phyloP scores from a whole-genome alignment of 768 basidiomycete species.

The Termitomyces sp. region DNA sequence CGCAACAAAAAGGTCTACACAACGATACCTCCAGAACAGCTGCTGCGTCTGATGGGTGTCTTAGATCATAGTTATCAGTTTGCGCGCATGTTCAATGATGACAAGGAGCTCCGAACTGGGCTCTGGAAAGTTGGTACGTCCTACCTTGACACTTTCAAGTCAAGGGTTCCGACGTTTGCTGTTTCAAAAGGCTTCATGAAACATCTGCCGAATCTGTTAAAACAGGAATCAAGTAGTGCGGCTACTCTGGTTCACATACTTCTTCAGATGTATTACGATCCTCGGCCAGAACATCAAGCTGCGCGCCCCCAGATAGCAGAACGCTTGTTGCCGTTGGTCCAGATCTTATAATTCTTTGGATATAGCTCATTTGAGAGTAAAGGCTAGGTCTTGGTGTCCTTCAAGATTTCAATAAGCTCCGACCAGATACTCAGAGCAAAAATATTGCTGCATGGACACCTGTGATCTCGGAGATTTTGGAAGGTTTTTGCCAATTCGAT shows the following conservation, averaged over 20 bases:
- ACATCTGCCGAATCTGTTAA: conserved; percentile 93
- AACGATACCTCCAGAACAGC: conserved; percentile 90
- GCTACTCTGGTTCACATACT: conserved; percentile 91
- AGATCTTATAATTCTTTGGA: not conserved
- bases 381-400: conserved; percentile 88
- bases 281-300: conserved; percentile 81
- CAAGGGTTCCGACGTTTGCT: not conserved
- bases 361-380: conserved; percentile 8
- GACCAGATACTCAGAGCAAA: conserved; percentile 86
- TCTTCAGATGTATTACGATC: conserved; percentile 90
- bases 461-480: conserved; percentile 92
- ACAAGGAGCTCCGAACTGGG: conserved; percentile 93
- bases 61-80: conserved; percentile 98
- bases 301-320: conserved; percentile 77
- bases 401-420: conserved; percentile 86
- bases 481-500: conserved; percentile 87
- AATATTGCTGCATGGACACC: conserved; percentile 98
- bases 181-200: conserved; percentile 88
- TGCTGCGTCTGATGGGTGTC: conserved; percentile 91
- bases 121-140: conserved; percentile 98
- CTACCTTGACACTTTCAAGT: not conserved
- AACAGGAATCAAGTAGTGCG: conserved; percentile 97
- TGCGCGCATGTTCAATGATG: conserved; percentile 95
- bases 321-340: conserved; percentile 63
- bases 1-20: conserved; percentile 89